These are phyloP conservation scores for Hypoxylon rickii DNA, from an alignment of 495 filamentous ascomycete species.

Conservation along the genomic window DNA sequence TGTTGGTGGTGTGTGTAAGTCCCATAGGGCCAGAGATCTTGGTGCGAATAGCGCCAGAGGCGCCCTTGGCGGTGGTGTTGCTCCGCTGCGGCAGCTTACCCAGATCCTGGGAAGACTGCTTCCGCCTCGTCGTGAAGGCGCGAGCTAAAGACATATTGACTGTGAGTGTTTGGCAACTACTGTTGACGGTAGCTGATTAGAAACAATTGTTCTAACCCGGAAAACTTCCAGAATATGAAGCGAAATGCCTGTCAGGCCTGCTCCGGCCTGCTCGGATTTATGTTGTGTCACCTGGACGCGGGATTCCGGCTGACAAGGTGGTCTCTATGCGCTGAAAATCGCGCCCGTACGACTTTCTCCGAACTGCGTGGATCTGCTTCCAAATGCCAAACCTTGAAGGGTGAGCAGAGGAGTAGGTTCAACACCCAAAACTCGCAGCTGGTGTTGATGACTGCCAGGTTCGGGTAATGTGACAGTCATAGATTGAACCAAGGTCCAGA, in stretches of 20 bases:
- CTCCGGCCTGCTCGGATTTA: constrained; percentile 26
- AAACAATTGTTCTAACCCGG: constrained; percentile 3
- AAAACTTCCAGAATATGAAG: constrained; percentile 33
- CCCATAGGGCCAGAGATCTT: constrained; percentile 89
- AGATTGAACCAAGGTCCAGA: constrained; percentile 17
- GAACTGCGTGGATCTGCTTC: constrained; percentile 13
- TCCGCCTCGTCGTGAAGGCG: constrained; percentile 67
- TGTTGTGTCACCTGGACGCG: constrained; percentile 23
- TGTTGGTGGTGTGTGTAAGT: constrained; percentile 92
- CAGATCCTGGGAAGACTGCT: constrained; percentile 46
- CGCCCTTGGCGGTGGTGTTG: constrained; percentile 48
- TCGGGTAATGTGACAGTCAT: constrained; percentile 29
- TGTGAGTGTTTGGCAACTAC: background rate
- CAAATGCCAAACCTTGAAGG: constrained; percentile 15
- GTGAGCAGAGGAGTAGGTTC: constrained; percentile 1
- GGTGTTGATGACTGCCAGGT: constrained; percentile 17
- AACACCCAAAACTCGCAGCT: constrained; percentile 17
- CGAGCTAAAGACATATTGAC: constrained; percentile 62
- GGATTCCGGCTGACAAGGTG: constrained; percentile 17
- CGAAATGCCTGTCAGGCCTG: constrained; percentile 4
- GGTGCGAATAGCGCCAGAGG: constrained; percentile 47
- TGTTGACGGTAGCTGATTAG: constrained; percentile 1
- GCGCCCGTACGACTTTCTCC: constrained; percentile 18
- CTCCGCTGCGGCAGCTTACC: constrained; percentile 48
- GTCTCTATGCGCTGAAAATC: constrained; percentile 22